phyloP scores from a whole-genome alignment of 768 basidiomycete genomes.

The Chalciporus piperatus region DNA sequence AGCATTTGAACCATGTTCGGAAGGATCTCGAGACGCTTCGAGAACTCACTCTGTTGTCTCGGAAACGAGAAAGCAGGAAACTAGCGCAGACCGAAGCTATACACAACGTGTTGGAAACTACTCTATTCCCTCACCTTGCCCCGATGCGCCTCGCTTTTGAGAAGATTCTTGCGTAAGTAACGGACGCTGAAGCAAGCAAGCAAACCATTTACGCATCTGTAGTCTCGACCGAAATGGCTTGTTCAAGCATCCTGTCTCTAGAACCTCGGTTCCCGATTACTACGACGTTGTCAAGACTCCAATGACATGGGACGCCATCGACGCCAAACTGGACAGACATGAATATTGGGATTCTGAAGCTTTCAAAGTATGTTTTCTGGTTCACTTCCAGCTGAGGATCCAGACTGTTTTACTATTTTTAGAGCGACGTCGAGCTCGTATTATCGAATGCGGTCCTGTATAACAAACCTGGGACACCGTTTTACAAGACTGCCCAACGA shows the following conservation, averaged over 20 bases:
- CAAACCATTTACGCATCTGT: slow-evolving; percentile 9
- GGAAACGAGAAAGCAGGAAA: slow-evolving; percentile 83
- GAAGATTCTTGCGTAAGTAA: slow-evolving; percentile 63
- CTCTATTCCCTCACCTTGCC: slow-evolving; percentile 66
- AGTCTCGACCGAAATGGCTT: slow-evolving; percentile 73
- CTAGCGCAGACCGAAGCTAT: slow-evolving; percentile 64
- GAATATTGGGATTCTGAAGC: slow-evolving; percentile 75
- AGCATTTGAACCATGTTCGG: slow-evolving; percentile 62
- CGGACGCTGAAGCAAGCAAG: background rate
- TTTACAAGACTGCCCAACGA: slow-evolving; percentile 65
- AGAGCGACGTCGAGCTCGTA: slow-evolving; percentile 85
- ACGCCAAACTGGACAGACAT: slow-evolving; percentile 74
- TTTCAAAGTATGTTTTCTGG: slow-evolving; percentile 55
- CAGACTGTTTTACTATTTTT: background rate
- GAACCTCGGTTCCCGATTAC: slow-evolving; percentile 82
- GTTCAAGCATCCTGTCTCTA: slow-evolving; percentile 83
- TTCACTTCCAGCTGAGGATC: background rate
- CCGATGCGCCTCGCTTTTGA: slow-evolving; percentile 64
- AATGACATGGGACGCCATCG: slow-evolving; percentile 87
- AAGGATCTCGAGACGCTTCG: slow-evolving; percentile 76
- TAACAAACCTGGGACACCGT: slow-evolving; percentile 71
- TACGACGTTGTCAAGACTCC: slow-evolving; percentile 82
- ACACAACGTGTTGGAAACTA: slow-evolving; percentile 57
- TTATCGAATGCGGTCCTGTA: slow-evolving; percentile 83
- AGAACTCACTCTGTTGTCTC: slow-evolving; percentile 59